Base-by-base conservation (phyloP, 1,139 yeast species). In the Trichomonascaceae sp. region DNA sequence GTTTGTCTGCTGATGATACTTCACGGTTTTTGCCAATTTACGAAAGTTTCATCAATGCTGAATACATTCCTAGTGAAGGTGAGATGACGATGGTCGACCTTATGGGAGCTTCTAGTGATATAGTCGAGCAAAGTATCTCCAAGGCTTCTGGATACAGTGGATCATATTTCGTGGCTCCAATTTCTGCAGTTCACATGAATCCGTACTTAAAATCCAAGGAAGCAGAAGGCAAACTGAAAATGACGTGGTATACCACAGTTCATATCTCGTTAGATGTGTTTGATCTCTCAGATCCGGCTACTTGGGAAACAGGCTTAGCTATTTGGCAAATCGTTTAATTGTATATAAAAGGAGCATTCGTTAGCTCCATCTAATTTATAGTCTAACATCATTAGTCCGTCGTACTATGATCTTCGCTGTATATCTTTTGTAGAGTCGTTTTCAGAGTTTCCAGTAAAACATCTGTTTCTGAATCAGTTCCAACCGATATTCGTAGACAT, bases 401-500 rank as follows among this genome's bases (percentile, higher is more conserved):
- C 22, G 22, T 20, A 45, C 61, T 66, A 1, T 70, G 78, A 49
- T 55, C 68, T 41, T n/a, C 45, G 24, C 24, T 22, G 45, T 60
- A 53, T 8, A 73, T 58, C 43, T 69, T 68, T 9, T 66, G 57
- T 24, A 80, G 64, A 7, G 74, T 76, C 45, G 67, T 63, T 50
- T 66, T 65, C 57, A 89, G 75, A 64, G 78, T 82, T 47, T 74
- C 66, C 12, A 91, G 66, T 55, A 93, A 70, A 15, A 64, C 61
- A 46, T 74, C 68, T 63, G 89, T 91, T 69, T 93, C 98, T 54
- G 80, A 81, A 41, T 71, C 74, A 0, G 96, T 90, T 24, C 99
- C 99, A 45, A 93, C 75, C 0, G 98, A 86, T 27, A 91, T 80
- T 71, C 99, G 81, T 55, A 93, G 73, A 49, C 89, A 88, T 39